These are phyloP conservation scores for Tuber melanosporum DNA, from an alignment of 495 filamentous ascomycete species.

Conservation along the genomic window DNA sequence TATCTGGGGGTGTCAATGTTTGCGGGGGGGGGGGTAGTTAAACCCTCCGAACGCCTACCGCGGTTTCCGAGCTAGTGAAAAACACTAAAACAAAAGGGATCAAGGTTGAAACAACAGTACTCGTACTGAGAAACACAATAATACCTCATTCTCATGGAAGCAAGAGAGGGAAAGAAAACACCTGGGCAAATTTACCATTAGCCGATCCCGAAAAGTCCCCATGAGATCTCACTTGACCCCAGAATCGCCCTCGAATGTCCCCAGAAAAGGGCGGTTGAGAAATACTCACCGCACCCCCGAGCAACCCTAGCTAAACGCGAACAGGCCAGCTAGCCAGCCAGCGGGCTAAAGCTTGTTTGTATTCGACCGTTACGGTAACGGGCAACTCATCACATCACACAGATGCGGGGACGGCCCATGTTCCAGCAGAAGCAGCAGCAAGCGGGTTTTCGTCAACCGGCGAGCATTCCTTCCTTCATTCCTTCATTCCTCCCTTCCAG, in stretches of 20 bases:
- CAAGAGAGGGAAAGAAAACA: neutral
- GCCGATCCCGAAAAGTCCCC: slow-evolving; percentile 2
- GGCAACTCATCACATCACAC: neutral
- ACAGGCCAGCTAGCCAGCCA: too few species aligned
- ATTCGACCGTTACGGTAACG: too few species aligned
- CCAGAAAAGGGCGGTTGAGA: neutral
- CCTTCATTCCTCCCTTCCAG: neutral
- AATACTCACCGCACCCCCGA: neutral
- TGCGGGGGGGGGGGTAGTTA: neutral
- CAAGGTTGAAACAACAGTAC: neutral
- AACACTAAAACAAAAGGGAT: neutral
- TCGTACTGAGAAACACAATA: neutral
- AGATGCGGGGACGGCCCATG: neutral
- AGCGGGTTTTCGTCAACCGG: neutral
- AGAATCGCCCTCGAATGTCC: neutral
- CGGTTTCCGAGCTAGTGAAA: neutral
- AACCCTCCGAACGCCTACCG: neutral
- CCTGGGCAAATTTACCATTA: neutral
- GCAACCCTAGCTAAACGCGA: neutral
- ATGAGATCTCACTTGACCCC: slow-evolving; percentile 1
- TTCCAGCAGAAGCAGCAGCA: neutral
- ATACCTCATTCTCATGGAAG: neutral
- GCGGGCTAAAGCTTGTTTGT: neutral
- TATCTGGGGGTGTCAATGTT: neutral
- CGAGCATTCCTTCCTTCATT: slow-evolving; percentile 1